Evolutionary conservation across 495 filamentous ascomycete species (phyloP).

Genomic region (Jackrogersella multiformis): DNA sequence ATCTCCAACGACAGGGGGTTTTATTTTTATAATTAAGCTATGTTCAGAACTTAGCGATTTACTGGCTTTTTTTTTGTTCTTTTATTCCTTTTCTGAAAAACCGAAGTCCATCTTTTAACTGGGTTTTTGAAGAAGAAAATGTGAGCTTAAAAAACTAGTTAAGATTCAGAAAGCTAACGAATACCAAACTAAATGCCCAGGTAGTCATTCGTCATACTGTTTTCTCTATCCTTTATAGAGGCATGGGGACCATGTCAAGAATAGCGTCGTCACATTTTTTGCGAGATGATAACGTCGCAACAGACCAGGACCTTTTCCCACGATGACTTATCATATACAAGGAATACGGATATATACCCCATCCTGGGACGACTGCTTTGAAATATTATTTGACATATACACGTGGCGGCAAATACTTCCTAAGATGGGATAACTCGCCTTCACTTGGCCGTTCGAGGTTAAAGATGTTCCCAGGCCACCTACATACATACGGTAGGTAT

Average conservation of each 20-base stretch:
- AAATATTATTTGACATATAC: conserved; percentile 24
- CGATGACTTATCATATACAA: conserved; percentile 31
- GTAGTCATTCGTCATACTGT: background rate
- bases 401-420: conserved; percentile 23
- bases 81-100: too few species aligned
- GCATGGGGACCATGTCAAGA: conserved; percentile 16
- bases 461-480: background rate
- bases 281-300: conserved; percentile 38
- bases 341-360: too few species aligned
- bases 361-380: conserved; percentile 13
- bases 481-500: too few species aligned
- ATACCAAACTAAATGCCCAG: background rate
- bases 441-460: conserved; percentile 2
- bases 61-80: conserved; percentile 5
- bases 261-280: conserved; percentile 31
- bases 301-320: conserved; percentile 7
- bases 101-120: background rate
- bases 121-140: background rate
- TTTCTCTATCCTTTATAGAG: conserved; percentile 8
- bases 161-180: conserved; percentile 1
- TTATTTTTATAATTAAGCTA: conserved; percentile 14
- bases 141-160: background rate
- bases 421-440: conserved; percentile 9
- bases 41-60: conserved; percentile 24
- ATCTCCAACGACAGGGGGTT: conserved; percentile 12